Percentiles rank a stretch among this genome's conserved stretches.
Conservation (phyloP, 306 rosid species). For the Vigna mungo region DNA sequence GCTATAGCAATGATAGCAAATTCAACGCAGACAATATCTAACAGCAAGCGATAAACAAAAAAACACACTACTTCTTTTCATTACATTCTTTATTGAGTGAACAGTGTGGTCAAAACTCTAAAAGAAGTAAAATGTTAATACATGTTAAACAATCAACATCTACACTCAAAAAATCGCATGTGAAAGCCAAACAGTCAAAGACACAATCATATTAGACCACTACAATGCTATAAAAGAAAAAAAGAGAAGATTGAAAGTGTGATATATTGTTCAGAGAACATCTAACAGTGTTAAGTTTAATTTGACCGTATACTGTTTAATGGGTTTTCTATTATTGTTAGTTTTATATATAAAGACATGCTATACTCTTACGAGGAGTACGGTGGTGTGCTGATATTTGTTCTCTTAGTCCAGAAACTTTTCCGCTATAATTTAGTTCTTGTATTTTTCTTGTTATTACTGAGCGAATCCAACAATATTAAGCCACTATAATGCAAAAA, state of each 20-base stretch:
- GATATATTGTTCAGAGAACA: neutral
- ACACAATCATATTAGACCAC: neutral
- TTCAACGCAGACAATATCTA: neutral
- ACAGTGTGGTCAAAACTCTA: neutral
- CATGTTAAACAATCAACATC: neutral
- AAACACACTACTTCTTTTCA: neutral
- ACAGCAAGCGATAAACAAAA: neutral
- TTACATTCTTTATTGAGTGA: neutral
- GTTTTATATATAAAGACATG: too few relatives aligned
- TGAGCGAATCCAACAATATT: neutral
- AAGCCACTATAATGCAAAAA: neutral
- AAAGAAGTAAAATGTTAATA: neutral
- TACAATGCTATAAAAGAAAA: neutral
- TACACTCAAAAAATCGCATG: neutral
- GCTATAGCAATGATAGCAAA: neutral
- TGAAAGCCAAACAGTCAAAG: neutral
- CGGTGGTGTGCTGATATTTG: too few relatives aligned
- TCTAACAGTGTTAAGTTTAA: too few relatives aligned
- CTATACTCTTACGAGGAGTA: too few relatives aligned
- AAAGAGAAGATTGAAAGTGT: slow-evolving; percentile 27
- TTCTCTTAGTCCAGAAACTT: too few relatives aligned
- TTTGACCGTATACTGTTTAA: too few relatives aligned
- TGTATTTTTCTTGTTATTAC: too few relatives aligned
- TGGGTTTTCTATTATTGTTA: too few relatives aligned
- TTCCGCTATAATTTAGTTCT: too few relatives aligned